Evolutionary conservation across 2,329 filamentous ascomycete genomes (phyloP).

Genomic region (Chrysoporthe deuterocubensis): DNA sequence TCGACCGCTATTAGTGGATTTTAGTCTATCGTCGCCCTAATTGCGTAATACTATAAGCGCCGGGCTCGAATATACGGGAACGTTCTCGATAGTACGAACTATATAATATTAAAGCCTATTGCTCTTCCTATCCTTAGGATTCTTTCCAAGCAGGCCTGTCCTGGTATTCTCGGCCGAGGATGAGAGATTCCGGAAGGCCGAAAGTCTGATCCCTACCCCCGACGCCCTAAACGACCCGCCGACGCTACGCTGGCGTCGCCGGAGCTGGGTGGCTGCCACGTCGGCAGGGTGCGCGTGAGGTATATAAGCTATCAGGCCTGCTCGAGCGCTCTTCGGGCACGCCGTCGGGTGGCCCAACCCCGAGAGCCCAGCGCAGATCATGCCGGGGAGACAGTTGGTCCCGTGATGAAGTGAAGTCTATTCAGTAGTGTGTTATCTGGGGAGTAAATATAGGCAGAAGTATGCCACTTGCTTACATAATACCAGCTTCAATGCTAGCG

Average conservation of each 20-base stretch:
- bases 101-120: too few species aligned
- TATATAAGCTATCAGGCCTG: constrained; percentile 36
- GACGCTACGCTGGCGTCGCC: constrained; percentile 39
- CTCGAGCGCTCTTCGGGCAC: constrained; percentile 38
- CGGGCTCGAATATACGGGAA: constrained; percentile 38
- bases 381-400: constrained; percentile 32
- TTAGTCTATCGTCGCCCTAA: too few species aligned
- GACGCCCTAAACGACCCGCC: constrained; percentile 31
- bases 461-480: too few species aligned
- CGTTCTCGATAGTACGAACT: constrained; percentile 36
- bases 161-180: too few species aligned
- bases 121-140: too few species aligned
- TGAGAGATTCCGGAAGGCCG: too few species aligned
- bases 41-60: constrained; percentile 31
- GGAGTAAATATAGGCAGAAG: too few species aligned
- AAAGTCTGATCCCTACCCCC: not conserved
- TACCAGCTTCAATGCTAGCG: too few species aligned
- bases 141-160: too few species aligned
- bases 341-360: constrained; percentile 36
- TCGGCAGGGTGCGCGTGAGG: constrained; percentile 37
- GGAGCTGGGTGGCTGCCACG: constrained; percentile 39
- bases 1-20: too few species aligned
- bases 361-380: constrained; percentile 32
- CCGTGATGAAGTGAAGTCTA: too few species aligned
- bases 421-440: too few species aligned